phyloP scores from a whole-genome alignment of 2,329 filamentous ascomycete species.

The Fusarium hostae region DNA sequence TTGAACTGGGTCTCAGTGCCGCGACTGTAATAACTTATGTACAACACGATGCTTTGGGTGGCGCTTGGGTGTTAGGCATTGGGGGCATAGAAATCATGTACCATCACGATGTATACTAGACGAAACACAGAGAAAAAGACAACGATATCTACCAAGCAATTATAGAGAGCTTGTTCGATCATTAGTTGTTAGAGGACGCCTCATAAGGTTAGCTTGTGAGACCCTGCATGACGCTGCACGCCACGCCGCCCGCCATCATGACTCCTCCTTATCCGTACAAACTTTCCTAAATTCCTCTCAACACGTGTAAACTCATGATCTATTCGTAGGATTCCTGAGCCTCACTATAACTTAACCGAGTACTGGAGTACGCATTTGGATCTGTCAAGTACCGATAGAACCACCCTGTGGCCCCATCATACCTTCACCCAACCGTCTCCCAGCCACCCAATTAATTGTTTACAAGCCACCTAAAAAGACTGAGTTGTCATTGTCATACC shows the following conservation, averaged over 20 bases:
- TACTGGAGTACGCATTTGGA: not conserved
- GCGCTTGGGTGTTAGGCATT: slow-evolving; percentile 22
- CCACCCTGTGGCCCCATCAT: slow-evolving; percentile 14
- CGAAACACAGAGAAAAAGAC: not conserved
- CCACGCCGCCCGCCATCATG: slow-evolving; percentile 25
- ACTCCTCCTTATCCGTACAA: not conserved
- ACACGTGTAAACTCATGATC: not conserved
- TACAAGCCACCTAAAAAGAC: slow-evolving; percentile 23
- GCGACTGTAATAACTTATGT: slow-evolving; percentile 32
- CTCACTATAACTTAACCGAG: not conserved
- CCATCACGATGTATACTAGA: slow-evolving; percentile 24
- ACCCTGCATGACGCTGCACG: slow-evolving; percentile 26
- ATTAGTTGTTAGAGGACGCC: not conserved
- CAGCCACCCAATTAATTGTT: slow-evolving; percentile 47
- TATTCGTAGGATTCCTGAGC: not conserved
- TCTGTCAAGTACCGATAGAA: not conserved
- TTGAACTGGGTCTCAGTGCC: slow-evolving; percentile 1
- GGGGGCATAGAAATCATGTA: slow-evolving; percentile 15
- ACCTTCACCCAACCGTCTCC: slow-evolving; percentile 20
- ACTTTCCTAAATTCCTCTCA: not conserved
- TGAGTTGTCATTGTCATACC: slow-evolving; percentile 38
- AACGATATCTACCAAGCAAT: not conserved
- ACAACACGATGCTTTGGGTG: slow-evolving; percentile 31
- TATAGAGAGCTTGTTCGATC: not conserved
- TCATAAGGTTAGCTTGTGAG: slow-evolving; percentile 24